Evolutionary conservation across 2,329 filamentous ascomycete species (phyloP), one percentile per base, ranked within the genome.

Genomic region (Myriosclerotinia curreyana): DNA sequence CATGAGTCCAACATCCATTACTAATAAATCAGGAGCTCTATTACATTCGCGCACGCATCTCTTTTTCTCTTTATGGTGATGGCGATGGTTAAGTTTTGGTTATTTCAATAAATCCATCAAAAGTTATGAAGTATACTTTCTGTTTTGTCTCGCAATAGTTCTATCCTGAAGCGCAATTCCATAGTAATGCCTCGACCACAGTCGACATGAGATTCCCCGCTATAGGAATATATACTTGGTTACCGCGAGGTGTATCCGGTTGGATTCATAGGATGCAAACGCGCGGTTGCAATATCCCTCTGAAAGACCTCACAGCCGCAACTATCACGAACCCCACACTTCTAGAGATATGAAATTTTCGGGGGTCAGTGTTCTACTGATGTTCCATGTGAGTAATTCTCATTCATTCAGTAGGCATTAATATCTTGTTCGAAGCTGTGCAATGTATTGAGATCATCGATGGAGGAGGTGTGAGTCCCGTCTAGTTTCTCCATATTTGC

Each of bases 261-360:
- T 55, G 53, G 22, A 11, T n/a, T n/a, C n/a, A 28, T 28, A 20
- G 5, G 2, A 42, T 55, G 53, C 53, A 55, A 55, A 42, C 53
- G 38, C 53, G 53, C 53, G 53, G 53, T 40, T 55, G 22, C 53
- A 20, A 42, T 55, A 25, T 40, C 52, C 17, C 12, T 40, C 38
- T 55, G 15, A 14, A 42, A 31, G 53, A 42, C 53, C 38, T 42
- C 53, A 55, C 53, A 55, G 53, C 53, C 38, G 53, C 53, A 55
- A 25, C 22, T 55, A 25, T 31, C 36, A 42, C 42, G 22, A 38
- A 55, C 22, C 38, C n/a, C n/a, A n/a, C 53, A 42, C 11, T 42
- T 31, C 17, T 14, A 20, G 40, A 55, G 22, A 42, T 55, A 31
- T 28, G 53, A n/a, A 17, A 31, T 55, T 2, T 31, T 42, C 1